phyloP scores from a whole-genome alignment of 805 yeast genomes.

The Candida stauntonica region DNA sequence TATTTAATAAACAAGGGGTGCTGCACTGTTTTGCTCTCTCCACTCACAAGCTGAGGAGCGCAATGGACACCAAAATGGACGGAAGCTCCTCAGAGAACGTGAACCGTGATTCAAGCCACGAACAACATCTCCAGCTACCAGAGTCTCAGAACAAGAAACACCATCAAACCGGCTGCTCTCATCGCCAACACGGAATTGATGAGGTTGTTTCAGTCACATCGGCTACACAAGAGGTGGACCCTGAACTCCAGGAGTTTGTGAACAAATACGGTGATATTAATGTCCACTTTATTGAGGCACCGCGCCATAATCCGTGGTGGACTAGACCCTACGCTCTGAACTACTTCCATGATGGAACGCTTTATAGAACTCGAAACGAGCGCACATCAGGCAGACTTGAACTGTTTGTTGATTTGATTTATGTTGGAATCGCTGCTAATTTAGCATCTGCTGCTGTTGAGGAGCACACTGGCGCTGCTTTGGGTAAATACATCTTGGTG shows the following conservation, averaged over 20 bases:
- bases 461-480: constrained; percentile 42
- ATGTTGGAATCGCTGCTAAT: constrained; percentile 60
- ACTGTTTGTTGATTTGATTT: constrained; percentile 56
- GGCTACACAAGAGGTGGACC: constrained; percentile 1
- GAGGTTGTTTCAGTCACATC: background rate
- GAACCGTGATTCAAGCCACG: too few relatives aligned
- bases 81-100: too few relatives aligned
- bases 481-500: constrained; percentile 44
- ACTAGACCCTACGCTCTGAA: constrained; percentile 56
- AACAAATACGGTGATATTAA: constrained; percentile 45
- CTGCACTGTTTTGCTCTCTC: too few relatives aligned
- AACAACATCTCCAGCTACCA: too few relatives aligned
- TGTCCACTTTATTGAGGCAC: constrained; percentile 42
- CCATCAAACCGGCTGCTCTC: too few relatives aligned
- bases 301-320: constrained; percentile 32
- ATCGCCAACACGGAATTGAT: background rate
- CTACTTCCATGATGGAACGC: constrained; percentile 52
- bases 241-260: constrained; percentile 35
- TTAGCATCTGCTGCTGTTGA: constrained; percentile 51
- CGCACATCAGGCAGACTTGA: constrained; percentile 49
- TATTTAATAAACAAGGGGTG: too few relatives aligned
- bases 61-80: too few relatives aligned
- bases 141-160: too few relatives aligned
- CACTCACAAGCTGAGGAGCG: too few relatives aligned
- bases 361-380: constrained; percentile 53